phyloP scores from a whole-genome alignment of 2,329 filamentous ascomycete genomes.

The Raffaelea arxii region DNA sequence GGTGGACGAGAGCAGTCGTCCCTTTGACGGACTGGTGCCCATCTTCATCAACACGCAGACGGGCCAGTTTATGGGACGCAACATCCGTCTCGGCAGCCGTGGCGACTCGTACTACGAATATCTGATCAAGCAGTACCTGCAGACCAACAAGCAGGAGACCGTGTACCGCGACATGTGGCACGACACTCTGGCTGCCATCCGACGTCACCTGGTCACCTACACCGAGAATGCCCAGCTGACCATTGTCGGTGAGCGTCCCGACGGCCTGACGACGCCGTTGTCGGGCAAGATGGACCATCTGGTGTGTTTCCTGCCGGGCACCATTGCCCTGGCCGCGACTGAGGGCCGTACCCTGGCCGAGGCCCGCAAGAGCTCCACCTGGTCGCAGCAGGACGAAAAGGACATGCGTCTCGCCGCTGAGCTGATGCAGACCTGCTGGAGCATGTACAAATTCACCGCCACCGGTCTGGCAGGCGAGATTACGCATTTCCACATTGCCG shows the following conservation, averaged over 20 bases:
- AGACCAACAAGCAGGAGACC: slow-evolving; percentile 77
- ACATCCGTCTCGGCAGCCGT: slow-evolving; percentile 85
- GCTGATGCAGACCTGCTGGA: slow-evolving; percentile 95
- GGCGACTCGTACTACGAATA: slow-evolving; percentile 99
- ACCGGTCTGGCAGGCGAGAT: slow-evolving; percentile 95
- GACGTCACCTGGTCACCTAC: slow-evolving; percentile 88
- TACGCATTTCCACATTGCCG: slow-evolving; percentile 72
- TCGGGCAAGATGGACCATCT: slow-evolving; percentile 96
- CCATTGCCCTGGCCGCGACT: slow-evolving; percentile 82
- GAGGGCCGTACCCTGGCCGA: slow-evolving; percentile 65
- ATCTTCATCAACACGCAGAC: slow-evolving; percentile 78
- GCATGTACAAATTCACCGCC: slow-evolving; percentile 84
- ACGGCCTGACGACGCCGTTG: slow-evolving; percentile 55
- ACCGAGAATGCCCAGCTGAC: slow-evolving; percentile 71
- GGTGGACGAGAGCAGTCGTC: slow-evolving; percentile 70
- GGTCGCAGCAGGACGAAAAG: slow-evolving; percentile 71
- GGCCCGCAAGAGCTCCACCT: slow-evolving; percentile 61
- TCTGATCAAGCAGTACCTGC: slow-evolving; percentile 94
- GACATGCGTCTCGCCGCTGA: slow-evolving; percentile 83
- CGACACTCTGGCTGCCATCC: slow-evolving; percentile 72
- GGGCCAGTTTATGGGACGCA: slow-evolving; percentile 70
- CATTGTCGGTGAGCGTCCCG: slow-evolving; percentile 78
- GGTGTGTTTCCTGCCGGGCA: slow-evolving; percentile 95
- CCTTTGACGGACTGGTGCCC: slow-evolving; percentile 75
- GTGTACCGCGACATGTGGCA: slow-evolving; percentile 92